These are phyloP conservation scores for Candida endomychidarum DNA, from an alignment of 805 yeast species.

Conservation along the genomic window DNA sequence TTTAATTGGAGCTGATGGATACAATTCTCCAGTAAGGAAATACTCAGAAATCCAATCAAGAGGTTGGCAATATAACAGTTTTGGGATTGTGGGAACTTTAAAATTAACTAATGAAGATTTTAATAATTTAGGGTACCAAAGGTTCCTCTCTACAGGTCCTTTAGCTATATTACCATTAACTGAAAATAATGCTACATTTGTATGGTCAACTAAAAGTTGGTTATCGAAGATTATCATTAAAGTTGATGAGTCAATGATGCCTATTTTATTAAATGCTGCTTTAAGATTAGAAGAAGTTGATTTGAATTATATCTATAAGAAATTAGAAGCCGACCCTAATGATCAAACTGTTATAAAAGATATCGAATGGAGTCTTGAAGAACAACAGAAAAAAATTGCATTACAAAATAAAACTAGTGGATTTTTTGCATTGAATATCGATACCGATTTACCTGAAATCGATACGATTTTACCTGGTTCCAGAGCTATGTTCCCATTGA, in stretches of 20 bases:
- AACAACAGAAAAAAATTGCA: background rate
- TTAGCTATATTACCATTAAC: conserved; percentile 89
- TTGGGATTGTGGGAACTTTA: conserved; percentile 92
- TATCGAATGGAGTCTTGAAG: conserved; percentile 60
- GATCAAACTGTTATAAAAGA: conserved; percentile 60
- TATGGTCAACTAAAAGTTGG: conserved; percentile 87
- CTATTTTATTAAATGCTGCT: conserved; percentile 79
- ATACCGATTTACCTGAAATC: conserved; percentile 66
- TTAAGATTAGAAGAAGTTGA: conserved; percentile 78
- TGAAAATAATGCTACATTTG: conserved; percentile 81
- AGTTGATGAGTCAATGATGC: conserved; percentile 61
- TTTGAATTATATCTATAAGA: conserved; percentile 62
- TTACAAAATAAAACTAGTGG: conserved; percentile 29
- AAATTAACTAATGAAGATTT: conserved; percentile 63
- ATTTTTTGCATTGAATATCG: conserved; percentile 37
- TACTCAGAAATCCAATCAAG: conserved; percentile 80
- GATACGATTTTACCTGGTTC: conserved; percentile 58
- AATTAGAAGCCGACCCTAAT: conserved; percentile 35
- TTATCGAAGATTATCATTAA: conserved; percentile 61
- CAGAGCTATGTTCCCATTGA: conserved; percentile 86
- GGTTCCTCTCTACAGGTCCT: conserved; percentile 90
- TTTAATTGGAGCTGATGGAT: conserved; percentile 95
- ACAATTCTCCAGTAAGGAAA: conserved; percentile 85
- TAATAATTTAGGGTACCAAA: conserved; percentile 83
- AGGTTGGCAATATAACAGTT: conserved; percentile 88